These are phyloP conservation scores for Crassisporium funariophilum DNA, from an alignment of 768 basidiomycete genomes.

Conservation along the genomic window DNA sequence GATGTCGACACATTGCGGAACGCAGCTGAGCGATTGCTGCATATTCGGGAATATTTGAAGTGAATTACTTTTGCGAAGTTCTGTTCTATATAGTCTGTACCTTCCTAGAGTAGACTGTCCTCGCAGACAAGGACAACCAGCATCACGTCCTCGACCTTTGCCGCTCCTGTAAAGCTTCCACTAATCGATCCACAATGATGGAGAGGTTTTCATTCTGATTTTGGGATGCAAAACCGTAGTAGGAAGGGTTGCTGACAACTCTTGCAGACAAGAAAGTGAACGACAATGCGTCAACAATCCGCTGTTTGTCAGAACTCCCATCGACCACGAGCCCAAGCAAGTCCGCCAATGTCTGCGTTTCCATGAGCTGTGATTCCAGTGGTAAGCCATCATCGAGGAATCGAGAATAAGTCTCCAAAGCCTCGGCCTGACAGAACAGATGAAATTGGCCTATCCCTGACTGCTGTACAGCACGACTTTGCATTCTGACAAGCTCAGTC, in stretches of 20 bases:
- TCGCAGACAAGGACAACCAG: too few species aligned
- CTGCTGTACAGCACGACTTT: conserved; percentile 78
- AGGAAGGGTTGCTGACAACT: conserved; percentile 77
- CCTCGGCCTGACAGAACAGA: conserved; percentile 89
- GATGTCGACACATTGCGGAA: conserved; percentile 79
- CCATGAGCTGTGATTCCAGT: conserved; percentile 77
- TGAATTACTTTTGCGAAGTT: conserved; percentile 7
- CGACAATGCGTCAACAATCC: conserved; percentile 73
- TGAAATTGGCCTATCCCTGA: conserved; percentile 66
- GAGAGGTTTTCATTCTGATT: conserved; percentile 63
- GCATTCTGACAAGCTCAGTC: conserved; percentile 88
- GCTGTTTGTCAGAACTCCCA: conserved; percentile 47
- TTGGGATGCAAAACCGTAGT: conserved; percentile 63
- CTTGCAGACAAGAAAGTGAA: conserved; percentile 81
- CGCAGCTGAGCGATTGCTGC: conserved; percentile 83
- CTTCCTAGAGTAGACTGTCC: not conserved
- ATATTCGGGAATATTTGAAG: conserved; percentile 65
- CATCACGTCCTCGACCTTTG: not conserved
- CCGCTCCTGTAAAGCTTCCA: conserved; percentile 22
- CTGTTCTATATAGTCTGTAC: not conserved
- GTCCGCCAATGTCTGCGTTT: conserved; percentile 45
- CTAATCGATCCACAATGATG: conserved; percentile 62
- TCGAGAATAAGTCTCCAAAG: conserved; percentile 75
- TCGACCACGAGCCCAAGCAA: conserved; percentile 26
- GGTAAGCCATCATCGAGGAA: conserved; percentile 90